These are phyloP conservation scores for Phytophthora europaea DNA, from an alignment of 352 stramenopile species.

Conservation along the genomic window DNA sequence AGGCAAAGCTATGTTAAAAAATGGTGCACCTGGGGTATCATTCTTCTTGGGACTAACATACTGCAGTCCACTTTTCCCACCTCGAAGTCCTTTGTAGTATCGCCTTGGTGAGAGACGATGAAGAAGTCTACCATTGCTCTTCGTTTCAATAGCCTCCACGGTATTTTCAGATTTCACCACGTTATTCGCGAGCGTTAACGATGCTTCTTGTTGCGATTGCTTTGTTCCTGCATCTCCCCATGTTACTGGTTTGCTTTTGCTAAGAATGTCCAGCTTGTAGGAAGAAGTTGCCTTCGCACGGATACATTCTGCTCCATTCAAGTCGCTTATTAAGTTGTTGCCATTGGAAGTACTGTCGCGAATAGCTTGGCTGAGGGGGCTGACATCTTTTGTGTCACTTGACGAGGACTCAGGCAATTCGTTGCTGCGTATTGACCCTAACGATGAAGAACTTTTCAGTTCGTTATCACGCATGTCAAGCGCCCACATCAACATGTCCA, in stretches of 20 bases:
- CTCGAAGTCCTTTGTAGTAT: constrained; percentile 29
- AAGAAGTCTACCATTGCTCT: constrained; percentile 29
- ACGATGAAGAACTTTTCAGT: background rate
- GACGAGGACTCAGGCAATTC: constrained; percentile 6
- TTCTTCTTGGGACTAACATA: constrained; percentile 29
- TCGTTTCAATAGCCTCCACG: constrained; percentile 21
- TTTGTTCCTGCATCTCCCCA: constrained; percentile 26
- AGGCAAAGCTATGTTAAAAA: constrained; percentile 12
- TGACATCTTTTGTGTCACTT: constrained; percentile 20
- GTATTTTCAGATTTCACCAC: constrained; percentile 2
- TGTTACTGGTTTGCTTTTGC: constrained; percentile 18
- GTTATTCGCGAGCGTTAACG: background rate
- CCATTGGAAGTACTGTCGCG: constrained; percentile 8
- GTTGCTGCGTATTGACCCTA: background rate
- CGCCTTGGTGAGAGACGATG: constrained; percentile 36
- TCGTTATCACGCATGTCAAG: constrained; percentile 32
- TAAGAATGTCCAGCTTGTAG: constrained; percentile 31
- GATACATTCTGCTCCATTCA: background rate
- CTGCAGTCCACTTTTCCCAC: constrained; percentile 15
- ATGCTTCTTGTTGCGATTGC: constrained; percentile 9
- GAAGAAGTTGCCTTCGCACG: constrained; percentile 7
- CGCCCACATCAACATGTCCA: constrained; percentile 36
- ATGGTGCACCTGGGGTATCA: constrained; percentile 17
- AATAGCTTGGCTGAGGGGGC: constrained; percentile 25
- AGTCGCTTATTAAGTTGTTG: background rate